Evolutionary conservation across 257 asterid species (phyloP).

Genomic region (Nicotiana benthamiana): DNA sequence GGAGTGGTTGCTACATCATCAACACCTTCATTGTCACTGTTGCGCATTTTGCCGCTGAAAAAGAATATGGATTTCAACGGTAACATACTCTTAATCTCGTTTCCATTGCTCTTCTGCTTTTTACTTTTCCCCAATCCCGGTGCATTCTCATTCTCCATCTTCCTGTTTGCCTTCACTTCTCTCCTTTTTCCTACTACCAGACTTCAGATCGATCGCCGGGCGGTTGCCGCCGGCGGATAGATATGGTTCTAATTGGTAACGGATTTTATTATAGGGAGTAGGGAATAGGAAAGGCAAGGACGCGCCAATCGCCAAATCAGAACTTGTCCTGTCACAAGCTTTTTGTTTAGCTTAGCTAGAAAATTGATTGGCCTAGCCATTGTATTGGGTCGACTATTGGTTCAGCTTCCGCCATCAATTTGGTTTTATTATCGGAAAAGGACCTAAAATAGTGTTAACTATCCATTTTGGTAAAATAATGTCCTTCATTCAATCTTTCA

Average conservation of each 20-base stretch:
- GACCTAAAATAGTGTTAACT: too few species aligned
- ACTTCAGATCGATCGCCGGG: background rate
- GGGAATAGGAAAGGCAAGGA: background rate
- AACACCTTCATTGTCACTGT: constrained; percentile 15
- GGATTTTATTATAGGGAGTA: background rate
- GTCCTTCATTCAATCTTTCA: too few species aligned
- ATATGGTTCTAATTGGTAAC: background rate
- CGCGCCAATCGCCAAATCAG: background rate
- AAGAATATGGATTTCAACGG: constrained; percentile 45
- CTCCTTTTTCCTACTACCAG: background rate
- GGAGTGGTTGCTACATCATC: constrained; percentile 10
- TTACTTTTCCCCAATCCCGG: constrained; percentile 15
- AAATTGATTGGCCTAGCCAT: too few species aligned
- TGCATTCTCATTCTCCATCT: constrained; percentile 28
- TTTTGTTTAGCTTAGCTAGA: background rate
- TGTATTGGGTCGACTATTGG: too few species aligned
- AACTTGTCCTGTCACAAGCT: background rate
- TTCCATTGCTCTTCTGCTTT: constrained; percentile 10
- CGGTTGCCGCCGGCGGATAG: background rate
- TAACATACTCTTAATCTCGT: constrained; percentile 13
- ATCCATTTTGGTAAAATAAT: too few species aligned
- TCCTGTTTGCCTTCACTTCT: background rate
- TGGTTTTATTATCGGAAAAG: too few species aligned
- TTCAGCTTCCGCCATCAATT: too few species aligned
- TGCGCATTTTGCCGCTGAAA: constrained; percentile 20